Evolutionary conservation across 495 filamentous ascomycete genomes (phyloP), one percentile per base, ranked within the genome.

Genomic region (Trichoderma erinaceum): DNA sequence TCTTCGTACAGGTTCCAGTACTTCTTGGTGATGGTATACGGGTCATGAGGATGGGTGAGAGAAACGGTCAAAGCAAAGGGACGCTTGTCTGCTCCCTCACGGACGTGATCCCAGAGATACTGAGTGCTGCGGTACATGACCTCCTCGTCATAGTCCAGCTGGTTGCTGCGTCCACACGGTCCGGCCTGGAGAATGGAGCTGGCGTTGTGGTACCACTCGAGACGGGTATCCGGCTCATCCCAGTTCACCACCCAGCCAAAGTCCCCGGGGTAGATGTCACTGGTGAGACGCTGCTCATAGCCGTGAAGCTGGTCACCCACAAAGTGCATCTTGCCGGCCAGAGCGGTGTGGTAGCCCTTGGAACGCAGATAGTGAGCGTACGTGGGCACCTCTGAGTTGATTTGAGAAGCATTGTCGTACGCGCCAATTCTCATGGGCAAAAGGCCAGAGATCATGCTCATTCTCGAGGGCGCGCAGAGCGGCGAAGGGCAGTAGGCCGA

Each of bases 261-360:
- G 73, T 97, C 92, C 52, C 89, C 92, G 3, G 92, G 92, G 75
- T 97, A 97, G 72, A 97, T 96, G 75, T 97, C 92, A 68, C 86
- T 88, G n/a, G 92, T 97, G 71, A 97, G 81, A 66, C 92, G 84
- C 72, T 89, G 87, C 79, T 97, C 92, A 72, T 92, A 97, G 41
- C 92, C 92, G 76, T 97, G 92, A 66, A 96, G 82, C 78, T 97
- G 92, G 73, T 97, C 92, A 61, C 92, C 92, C 68, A 93, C 90
- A 77, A 97, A 97, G 75, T 97, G 92, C 92, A 97, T 97, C 83
- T 97, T 97, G 66, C 92, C 92, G 0, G 92, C 91, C 70, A 97
- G 78, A 5, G 87, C 88, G n/a, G 92, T 95, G 78, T 96, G 89
- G 73, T 97, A 97, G 58, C 90, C 91, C 73, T 89, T 85, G 18